Percentiles rank a stretch among this genome's conserved stretches.
phyloP scores from a whole-genome alignment of 805 yeast species.

The Candida boleticola region DNA sequence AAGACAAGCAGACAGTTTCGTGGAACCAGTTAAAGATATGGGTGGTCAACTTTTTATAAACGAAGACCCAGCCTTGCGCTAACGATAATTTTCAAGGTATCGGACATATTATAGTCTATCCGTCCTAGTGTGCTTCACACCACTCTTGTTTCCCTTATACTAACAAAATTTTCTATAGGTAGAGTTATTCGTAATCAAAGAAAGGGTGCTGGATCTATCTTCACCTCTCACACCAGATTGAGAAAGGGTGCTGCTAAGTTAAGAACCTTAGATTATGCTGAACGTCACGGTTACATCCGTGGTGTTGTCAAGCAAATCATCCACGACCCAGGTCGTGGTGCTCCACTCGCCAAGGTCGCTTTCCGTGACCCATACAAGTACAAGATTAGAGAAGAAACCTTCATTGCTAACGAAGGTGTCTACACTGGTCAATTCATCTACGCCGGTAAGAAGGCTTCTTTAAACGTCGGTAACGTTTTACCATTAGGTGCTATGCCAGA shows the following conservation, averaged over 20 bases:
- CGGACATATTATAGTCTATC: too few species aligned
- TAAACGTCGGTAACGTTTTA: conserved; percentile 94
- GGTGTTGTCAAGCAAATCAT: conserved; percentile 98
- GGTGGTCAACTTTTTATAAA: too few species aligned
- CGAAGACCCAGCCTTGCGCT: too few species aligned
- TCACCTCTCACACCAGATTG: conserved; percentile 99
- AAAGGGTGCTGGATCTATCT: conserved; percentile 99
- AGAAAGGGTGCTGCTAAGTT: conserved; percentile 99
- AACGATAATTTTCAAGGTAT: too few species aligned
- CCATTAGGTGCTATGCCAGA: conserved; percentile 98
- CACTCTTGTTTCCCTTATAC: too few species aligned
- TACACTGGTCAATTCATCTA: conserved; percentile 99
- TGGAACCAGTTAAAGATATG: too few species aligned
- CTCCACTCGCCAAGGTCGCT: conserved; percentile 98
- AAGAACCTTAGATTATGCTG: conserved; percentile 98
- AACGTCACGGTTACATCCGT: conserved; percentile 99
- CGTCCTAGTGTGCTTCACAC: too few species aligned
- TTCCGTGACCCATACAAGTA: conserved; percentile 99
- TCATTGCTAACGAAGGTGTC: conserved; percentile 99
- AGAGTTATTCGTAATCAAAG: conserved; percentile 99
- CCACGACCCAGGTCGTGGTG: conserved; percentile 99
- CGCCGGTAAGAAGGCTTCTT: conserved; percentile 98
- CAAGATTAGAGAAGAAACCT: conserved; percentile 96
- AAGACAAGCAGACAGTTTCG: too few species aligned
- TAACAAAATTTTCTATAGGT: conserved; percentile 50